Evolutionary conservation across 2,329 filamentous ascomycete genomes (phyloP), one percentile per base, ranked within the genome.

Genomic region (Cordyceps fumosorosea): DNA sequence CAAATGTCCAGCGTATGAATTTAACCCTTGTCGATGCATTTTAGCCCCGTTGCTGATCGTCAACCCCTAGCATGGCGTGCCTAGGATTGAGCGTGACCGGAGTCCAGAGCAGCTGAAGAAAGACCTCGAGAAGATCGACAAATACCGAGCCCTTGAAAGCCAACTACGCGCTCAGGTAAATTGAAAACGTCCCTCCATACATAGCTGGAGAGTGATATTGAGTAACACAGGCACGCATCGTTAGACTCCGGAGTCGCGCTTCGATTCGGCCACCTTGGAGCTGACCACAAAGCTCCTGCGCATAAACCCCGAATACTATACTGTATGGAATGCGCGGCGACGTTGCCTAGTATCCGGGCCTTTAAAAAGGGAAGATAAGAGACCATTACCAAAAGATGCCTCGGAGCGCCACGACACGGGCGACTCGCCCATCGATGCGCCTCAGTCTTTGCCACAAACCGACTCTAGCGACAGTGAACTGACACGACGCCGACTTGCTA

Each of bases 281-380:
- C 82, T 89, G 60, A 89, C 88, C 40, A 87, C 88, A n/a, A 86
- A 84, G 67, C 83, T 95, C 51, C 81, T 93, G 60, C 83, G 82
- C 53, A 83, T 88, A 69, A 96, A 96, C 73, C 91, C 91, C 29
- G 91, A 96, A 75, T 93, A 93, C 79, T 95, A 95, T 77, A 93
- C 91, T 62, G 83, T 91, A 82, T 96, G 91, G 91, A 96, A 96
- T 81, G 84, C 88, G 77, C 88, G 95, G 72, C 88, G 95, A 69
- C 83, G 84, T 70, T 87, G 84, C 76, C 79, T 88, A 81, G 83
- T 77, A 64, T 82, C 78, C 79, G 77, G 78, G 69, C 81, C 78
- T 75, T 83, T 84, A 68, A 85, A 80, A 76, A 81, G 70, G 80
- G 76, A 69, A 20, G 80, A 73, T 74, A 72, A 68, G 80, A 78